Percentiles rank a stretch among this genome's conserved stretches.
These are phyloP conservation scores for Penicillium cinerascens DNA, from an alignment of 495 filamentous ascomycete genomes.

Conservation along the genomic window DNA sequence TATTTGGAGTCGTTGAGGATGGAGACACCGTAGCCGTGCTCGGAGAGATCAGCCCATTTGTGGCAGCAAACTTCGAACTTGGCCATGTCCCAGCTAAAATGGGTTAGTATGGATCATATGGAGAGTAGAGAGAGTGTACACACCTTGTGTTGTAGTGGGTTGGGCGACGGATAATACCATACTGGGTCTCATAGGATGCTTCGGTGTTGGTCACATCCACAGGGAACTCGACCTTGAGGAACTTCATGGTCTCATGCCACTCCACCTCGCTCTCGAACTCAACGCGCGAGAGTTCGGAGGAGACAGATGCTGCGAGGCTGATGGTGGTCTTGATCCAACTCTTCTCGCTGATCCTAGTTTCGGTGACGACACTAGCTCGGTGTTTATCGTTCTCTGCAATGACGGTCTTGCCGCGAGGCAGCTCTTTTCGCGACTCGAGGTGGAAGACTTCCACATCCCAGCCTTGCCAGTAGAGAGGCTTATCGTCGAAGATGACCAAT, in stretches of 20 bases:
- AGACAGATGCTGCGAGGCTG: slow-evolving; percentile 64
- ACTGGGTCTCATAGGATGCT: slow-evolving; percentile 94
- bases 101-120: slow-evolving; percentile 12
- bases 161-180: slow-evolving; percentile 79
- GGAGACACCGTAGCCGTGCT: slow-evolving; percentile 86
- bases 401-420: slow-evolving; percentile 59
- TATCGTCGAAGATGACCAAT: slow-evolving; percentile 94
- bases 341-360: slow-evolving; percentile 80
- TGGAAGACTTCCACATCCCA: slow-evolving; percentile 99
- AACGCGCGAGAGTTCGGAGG: slow-evolving; percentile 63
- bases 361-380: slow-evolving; percentile 72
- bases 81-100: slow-evolving; percentile 87
- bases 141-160: slow-evolving; percentile 91
- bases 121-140: slow-evolving; percentile 9
- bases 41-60: slow-evolving; percentile 94
- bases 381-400: slow-evolving; percentile 72
- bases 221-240: slow-evolving; percentile 98
- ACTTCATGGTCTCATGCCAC: slow-evolving; percentile 94
- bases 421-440: slow-evolving; percentile 76
- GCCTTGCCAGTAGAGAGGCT: slow-evolving; percentile 97
- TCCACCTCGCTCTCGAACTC: slow-evolving; percentile 81
- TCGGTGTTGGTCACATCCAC: slow-evolving; percentile 89
- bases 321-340: slow-evolving; percentile 87
- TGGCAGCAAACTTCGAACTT: slow-evolving; percentile 99
- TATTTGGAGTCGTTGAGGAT: slow-evolving; percentile 97